Percentiles rank a stretch among this genome's conserved stretches.
Conservation (phyloP, 768 basidiomycete species). For the Boletus subparvulus region DNA sequence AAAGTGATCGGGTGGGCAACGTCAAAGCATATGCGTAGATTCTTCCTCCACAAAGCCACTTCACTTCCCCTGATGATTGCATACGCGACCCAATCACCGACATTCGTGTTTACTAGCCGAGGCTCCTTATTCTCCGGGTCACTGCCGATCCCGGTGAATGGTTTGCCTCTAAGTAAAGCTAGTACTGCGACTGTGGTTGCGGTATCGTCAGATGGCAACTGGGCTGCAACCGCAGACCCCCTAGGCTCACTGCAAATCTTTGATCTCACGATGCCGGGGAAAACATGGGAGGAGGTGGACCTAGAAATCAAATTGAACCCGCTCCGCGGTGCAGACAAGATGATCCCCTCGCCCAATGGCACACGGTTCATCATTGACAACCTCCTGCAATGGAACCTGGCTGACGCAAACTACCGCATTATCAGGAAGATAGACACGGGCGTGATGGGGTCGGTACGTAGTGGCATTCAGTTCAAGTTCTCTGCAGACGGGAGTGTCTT, state of each 20-base stretch:
- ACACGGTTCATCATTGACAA: constrained; percentile 8
- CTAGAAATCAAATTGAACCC: not conserved
- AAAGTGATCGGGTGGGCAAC: constrained; percentile 4
- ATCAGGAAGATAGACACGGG: constrained; percentile 15
- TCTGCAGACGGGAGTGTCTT: constrained; percentile 15
- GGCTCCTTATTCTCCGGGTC: not conserved
- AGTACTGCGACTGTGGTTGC: not conserved
- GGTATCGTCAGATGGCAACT: constrained; percentile 22
- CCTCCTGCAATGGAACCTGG: not conserved
- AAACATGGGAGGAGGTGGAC: constrained; percentile 5
- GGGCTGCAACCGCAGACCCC: constrained; percentile 9
- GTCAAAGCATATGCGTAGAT: not conserved
- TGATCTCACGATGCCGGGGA: not conserved
- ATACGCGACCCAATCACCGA: constrained; percentile 2
- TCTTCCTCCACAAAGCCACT: no score
- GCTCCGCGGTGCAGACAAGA: rapidly evolving
- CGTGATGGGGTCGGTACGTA: not conserved
- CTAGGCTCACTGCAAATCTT: constrained; percentile 7
- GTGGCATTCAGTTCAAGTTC: constrained; percentile 2
- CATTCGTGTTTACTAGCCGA: not conserved
- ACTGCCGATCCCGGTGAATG: not conserved
- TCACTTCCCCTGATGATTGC: not conserved
- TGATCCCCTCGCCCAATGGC: constrained; percentile 9
- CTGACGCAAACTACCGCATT: not conserved
- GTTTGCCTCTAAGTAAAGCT: not conserved